phyloP scores from a whole-genome alignment of 1,284 basidiomycete genomes.

The Cryptococcus jaspeensis region DNA sequence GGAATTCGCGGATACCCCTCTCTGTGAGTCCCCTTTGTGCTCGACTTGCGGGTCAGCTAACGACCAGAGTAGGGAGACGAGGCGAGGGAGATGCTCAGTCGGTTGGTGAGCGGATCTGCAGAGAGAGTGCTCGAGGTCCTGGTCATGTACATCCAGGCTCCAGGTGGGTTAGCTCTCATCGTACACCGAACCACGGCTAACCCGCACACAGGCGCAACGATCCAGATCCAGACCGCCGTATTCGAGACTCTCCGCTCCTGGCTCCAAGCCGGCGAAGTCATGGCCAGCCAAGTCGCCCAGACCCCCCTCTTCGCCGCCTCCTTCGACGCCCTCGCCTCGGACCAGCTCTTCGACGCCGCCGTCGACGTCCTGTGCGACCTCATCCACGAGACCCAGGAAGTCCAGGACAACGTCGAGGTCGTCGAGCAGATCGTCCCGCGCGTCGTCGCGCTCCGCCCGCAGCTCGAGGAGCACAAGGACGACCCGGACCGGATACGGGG shows the following conservation, averaged over 20 bases:
- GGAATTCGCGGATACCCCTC: constrained; percentile 84
- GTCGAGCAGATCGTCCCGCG: constrained; percentile 84
- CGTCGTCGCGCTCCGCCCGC: constrained; percentile 69
- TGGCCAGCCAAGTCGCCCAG: constrained; percentile 63
- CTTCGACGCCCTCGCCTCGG: constrained; percentile 79
- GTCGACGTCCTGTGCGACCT: constrained; percentile 91
- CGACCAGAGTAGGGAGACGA: constrained; percentile 66
- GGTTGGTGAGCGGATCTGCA: constrained; percentile 71
- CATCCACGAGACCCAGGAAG: constrained; percentile 97
- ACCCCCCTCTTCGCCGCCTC: constrained; percentile 80
- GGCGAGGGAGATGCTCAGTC: constrained; percentile 64
- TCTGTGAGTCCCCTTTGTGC: constrained; percentile 60
- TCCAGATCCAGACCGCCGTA: constrained; percentile 76
- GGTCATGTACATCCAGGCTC: constrained; percentile 84
- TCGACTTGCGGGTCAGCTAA: background rate
- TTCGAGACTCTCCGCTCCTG: constrained; percentile 85
- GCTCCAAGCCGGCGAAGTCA: constrained; percentile 84
- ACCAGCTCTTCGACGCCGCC: constrained; percentile 86
- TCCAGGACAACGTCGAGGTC: constrained; percentile 87
- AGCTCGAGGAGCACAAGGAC: constrained; percentile 60
- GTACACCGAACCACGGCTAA: background rate
- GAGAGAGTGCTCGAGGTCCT: constrained; percentile 74
- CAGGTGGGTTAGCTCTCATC: constrained; percentile 61
- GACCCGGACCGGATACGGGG: constrained; percentile 89
- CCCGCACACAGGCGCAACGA: constrained; percentile 67